These are phyloP conservation scores for Penicillium expansum DNA, from an alignment of 2,329 filamentous ascomycete species.

Conservation along the genomic window DNA sequence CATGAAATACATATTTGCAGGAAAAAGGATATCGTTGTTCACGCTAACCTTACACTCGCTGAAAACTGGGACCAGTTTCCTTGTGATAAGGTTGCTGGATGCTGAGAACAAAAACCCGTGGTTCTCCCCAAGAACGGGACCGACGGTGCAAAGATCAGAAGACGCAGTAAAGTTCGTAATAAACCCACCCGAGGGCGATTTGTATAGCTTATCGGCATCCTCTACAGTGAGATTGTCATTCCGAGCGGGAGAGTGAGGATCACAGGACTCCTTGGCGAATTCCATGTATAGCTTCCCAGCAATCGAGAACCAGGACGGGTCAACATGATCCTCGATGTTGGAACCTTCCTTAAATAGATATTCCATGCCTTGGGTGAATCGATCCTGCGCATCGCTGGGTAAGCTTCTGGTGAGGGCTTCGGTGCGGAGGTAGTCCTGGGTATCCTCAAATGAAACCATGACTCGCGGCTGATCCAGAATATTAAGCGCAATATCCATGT, in stretches of 20 bases:
- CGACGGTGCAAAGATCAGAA: slow-evolving; percentile 64
- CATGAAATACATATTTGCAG: slow-evolving; percentile 65
- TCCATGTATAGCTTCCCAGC: slow-evolving; percentile 58
- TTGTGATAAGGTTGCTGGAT: slow-evolving; percentile 43
- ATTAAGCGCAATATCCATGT: slow-evolving; percentile 67
- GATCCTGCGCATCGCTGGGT: slow-evolving; percentile 43
- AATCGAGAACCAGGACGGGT: slow-evolving; percentile 50
- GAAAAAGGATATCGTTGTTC: slow-evolving; percentile 69
- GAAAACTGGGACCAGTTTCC: slow-evolving; percentile 61
- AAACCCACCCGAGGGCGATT: slow-evolving; percentile 55
- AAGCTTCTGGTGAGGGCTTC: slow-evolving; percentile 50
- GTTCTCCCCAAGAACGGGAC: slow-evolving; percentile 60
- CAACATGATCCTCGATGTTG: slow-evolving; percentile 18
- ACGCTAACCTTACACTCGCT: slow-evolving; percentile 66
- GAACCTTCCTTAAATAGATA: slow-evolving; percentile 20
- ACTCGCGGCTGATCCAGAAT: slow-evolving; percentile 62
- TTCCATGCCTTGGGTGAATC: slow-evolving; percentile 44
- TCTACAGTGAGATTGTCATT: slow-evolving; percentile 44
- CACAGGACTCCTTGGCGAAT: slow-evolving; percentile 56
- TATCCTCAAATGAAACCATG: slow-evolving; percentile 58
- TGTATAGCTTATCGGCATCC: slow-evolving; percentile 51
- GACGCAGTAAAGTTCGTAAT: slow-evolving; percentile 62
- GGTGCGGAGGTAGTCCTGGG: slow-evolving; percentile 51
- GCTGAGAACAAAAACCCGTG: slow-evolving; percentile 62
- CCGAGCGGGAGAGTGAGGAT: slow-evolving; percentile 58